These are phyloP conservation scores for Artemisia annua DNA, from an alignment of 129 eudicot genomes.

Conservation along the genomic window DNA sequence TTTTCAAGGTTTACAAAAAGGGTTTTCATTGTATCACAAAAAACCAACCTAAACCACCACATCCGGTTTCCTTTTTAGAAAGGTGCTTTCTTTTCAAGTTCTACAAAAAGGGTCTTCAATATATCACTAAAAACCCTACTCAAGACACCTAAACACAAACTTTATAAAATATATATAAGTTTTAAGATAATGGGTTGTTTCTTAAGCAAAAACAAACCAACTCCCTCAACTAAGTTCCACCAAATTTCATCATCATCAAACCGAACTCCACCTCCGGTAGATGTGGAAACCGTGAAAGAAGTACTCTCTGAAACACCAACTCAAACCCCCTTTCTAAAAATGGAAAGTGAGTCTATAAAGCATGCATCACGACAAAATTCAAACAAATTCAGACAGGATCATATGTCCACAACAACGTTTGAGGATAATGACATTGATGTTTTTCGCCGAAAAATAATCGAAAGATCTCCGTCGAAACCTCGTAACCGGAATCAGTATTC, in stretches of 20 bases:
- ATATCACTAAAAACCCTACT: too few relatives aligned
- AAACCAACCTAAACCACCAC: too few relatives aligned
- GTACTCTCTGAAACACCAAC: slow-evolving; percentile 53
- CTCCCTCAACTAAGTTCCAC: slow-evolving; percentile 18
- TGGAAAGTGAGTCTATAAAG: slow-evolving; percentile 19
- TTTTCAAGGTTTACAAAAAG: too few relatives aligned
- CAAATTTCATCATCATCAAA: slow-evolving; percentile 6
- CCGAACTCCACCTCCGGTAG: slow-evolving; percentile 40
- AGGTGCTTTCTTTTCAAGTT: too few relatives aligned
- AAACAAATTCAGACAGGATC: not conserved
- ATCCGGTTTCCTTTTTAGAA: too few relatives aligned
- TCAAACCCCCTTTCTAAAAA: slow-evolving; percentile 23
- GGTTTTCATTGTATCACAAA: too few relatives aligned
- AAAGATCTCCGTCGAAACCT: slow-evolving; percentile 40
- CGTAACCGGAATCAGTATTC: slow-evolving; percentile 32
- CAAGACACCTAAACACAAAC: too few relatives aligned
- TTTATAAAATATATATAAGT: not conserved
- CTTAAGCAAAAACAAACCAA: slow-evolving; percentile 36
- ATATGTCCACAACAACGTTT: slow-evolving; percentile 16
- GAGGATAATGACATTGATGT: slow-evolving; percentile 41
- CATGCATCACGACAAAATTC: not conserved
- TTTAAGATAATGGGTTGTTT: slow-evolving; percentile 50
- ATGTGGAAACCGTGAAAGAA: slow-evolving; percentile 70
- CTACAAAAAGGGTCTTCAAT: too few relatives aligned
- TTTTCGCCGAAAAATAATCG: slow-evolving; percentile 29